Evolutionary conservation across 192 early-diverging fungal species (phyloP).

Genomic region (Coemansia sp.): DNA sequence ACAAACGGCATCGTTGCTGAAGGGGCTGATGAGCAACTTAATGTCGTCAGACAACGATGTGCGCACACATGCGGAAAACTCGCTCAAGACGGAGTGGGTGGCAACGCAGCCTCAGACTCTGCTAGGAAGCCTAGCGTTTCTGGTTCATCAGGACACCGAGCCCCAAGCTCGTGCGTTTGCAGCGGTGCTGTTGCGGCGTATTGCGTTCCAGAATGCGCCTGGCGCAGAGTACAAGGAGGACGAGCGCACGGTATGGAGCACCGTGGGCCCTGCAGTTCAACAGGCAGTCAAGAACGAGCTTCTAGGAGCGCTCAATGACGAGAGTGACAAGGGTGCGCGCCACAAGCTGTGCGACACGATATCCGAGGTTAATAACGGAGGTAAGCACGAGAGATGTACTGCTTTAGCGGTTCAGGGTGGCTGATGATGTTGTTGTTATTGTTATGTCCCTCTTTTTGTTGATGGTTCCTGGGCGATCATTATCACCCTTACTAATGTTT

Average conservation of each 20-base stretch:
- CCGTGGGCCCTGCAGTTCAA: conserved; percentile 65
- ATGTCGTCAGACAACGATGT: conserved; percentile 63
- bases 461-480: background rate
- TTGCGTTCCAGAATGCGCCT: conserved; percentile 56
- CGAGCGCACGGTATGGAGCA: conserved; percentile 71
- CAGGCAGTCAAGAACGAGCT: conserved; percentile 74
- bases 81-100: conserved; percentile 65
- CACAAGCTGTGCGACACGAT: conserved; percentile 96
- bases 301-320: conserved; percentile 75
- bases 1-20: conserved; percentile 46
- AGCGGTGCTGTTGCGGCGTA: conserved; percentile 68
- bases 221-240: conserved; percentile 53
- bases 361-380: conserved; percentile 77
- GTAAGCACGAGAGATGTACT: conserved; percentile 33
- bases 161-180: conserved; percentile 65
- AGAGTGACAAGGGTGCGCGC: conserved; percentile 71
- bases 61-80: conserved; percentile 64
- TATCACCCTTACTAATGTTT: background rate
- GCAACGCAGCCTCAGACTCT: conserved; percentile 62
- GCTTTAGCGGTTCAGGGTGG: too few species aligned
- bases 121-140: conserved; percentile 61
- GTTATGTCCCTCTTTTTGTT: background rate
- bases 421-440: background rate
- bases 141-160: conserved; percentile 58
- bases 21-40: conserved; percentile 51